Conservation (phyloP, 2,329 filamentous ascomycete genomes). For the Raffaelea albimanens region DNA sequence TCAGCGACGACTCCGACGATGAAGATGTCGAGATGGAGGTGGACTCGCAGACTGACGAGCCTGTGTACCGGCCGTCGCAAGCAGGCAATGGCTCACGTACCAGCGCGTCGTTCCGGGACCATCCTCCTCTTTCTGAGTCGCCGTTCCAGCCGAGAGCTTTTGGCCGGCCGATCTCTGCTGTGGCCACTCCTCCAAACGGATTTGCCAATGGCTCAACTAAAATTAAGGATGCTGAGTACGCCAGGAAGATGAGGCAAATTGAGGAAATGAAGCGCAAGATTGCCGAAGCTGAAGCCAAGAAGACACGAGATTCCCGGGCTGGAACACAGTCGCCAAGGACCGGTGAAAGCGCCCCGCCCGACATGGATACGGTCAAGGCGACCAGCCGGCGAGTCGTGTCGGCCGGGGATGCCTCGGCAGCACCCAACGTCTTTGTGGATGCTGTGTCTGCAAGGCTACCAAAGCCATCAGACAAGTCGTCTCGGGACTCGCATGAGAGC, state of each 20-base stretch:
- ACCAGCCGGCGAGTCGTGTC: conserved; percentile 12
- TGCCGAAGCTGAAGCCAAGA: conserved; percentile 48
- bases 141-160: conserved; percentile 24
- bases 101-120: conserved; percentile 30
- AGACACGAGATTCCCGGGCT: conserved; percentile 23
- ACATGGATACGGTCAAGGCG: conserved; percentile 9
- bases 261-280: conserved; percentile 51
- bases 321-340: conserved; percentile 20
- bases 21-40: conserved; percentile 63
- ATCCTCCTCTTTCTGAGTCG: conserved; percentile 31
- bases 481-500: conserved; percentile 3
- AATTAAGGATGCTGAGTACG: conserved; percentile 30
- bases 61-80: conserved; percentile 20
- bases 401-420: conserved; percentile 12
- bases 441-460: conserved; percentile 17
- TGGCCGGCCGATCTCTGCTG: conserved; percentile 28
- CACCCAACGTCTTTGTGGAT: conserved; percentile 3
- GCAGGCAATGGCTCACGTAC: conserved; percentile 21
- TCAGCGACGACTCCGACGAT: conserved; percentile 61
- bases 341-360: conserved; percentile 18
- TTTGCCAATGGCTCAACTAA: conserved; percentile 22
- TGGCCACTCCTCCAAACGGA: conserved; percentile 27
- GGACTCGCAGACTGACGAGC: conserved; percentile 40
- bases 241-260: conserved; percentile 47
- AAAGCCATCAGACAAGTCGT: conserved; percentile 14